Evolutionary conservation across 495 filamentous ascomycete genomes (phyloP).

Genomic region (Penicillium maclennaniae): DNA sequence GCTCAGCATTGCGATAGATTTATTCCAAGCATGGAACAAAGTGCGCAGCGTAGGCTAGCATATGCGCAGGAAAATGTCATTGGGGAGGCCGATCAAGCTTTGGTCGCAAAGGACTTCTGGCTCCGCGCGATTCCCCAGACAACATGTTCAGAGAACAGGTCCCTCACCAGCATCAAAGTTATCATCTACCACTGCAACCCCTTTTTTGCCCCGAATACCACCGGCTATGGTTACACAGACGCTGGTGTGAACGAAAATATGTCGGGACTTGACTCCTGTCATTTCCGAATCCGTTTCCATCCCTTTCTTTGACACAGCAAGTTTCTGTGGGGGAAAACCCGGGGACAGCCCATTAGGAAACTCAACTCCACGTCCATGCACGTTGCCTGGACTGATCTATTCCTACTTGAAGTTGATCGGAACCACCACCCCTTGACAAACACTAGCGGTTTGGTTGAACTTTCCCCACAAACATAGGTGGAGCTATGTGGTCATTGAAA

Average conservation of each 20-base stretch:
- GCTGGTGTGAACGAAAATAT: conserved; percentile 34
- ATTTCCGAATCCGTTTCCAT: conserved; percentile 28
- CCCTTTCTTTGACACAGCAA: conserved; percentile 6
- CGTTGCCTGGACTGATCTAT: conserved; percentile 27
- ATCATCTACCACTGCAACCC: not conserved
- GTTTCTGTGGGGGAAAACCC: conserved; percentile 12
- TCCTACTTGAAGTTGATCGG: conserved; percentile 21
- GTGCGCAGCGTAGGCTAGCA: not conserved
- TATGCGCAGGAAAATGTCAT: not conserved
- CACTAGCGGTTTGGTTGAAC: conserved; percentile 29
- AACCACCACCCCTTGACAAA: conserved; percentile 12
- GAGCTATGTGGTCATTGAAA: conserved; percentile 48
- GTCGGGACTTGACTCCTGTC: conserved; percentile 42
- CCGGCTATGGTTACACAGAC: conserved; percentile 25
- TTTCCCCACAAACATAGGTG: conserved; percentile 62
- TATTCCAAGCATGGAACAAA: too few species aligned
- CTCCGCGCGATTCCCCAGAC: not conserved
- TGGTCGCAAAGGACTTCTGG: not conserved
- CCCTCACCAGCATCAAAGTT: not conserved
- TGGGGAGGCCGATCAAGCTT: not conserved
- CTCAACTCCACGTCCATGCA: conserved; percentile 28
- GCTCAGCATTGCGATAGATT: not conserved
- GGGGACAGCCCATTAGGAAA: conserved; percentile 16
- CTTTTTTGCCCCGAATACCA: conserved; percentile 6
- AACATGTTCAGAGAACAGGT: not conserved